These are phyloP conservation scores for Stagonosporopsis vannaccii DNA, from an alignment of 2,329 filamentous ascomycete species.

Conservation along the genomic window DNA sequence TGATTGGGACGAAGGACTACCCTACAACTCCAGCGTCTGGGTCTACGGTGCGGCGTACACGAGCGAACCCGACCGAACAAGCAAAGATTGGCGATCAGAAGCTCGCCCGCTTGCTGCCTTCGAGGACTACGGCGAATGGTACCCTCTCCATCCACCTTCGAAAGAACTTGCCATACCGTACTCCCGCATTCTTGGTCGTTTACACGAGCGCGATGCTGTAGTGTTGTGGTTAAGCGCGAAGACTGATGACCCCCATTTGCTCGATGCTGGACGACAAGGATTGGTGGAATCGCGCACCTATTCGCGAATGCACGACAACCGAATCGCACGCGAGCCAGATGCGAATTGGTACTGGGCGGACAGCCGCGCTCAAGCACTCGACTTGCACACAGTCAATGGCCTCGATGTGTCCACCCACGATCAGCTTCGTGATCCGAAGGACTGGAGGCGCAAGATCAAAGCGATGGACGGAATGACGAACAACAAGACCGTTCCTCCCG, in stretches of 20 bases:
- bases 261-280: conserved; percentile 57
- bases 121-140: conserved; percentile 60
- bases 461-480: conserved; percentile 49
- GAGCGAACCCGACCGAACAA: conserved; percentile 41
- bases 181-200: conserved; percentile 61
- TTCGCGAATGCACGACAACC: conserved; percentile 55
- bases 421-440: conserved; percentile 53
- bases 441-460: conserved; percentile 57
- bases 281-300: conserved; percentile 58
- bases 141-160: conserved; percentile 54
- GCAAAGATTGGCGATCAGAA: conserved; percentile 34
- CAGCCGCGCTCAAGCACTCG: conserved; percentile 62
- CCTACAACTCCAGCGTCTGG: conserved; percentile 57
- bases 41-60: conserved; percentile 61
- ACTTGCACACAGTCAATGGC: conserved; percentile 63
- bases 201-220: conserved; percentile 61
- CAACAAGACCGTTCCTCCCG: neutral
- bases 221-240: conserved; percentile 52
- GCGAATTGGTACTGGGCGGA: conserved; percentile 66
- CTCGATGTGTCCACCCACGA: conserved; percentile 58
- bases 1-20: conserved; percentile 54
- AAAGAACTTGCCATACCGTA: conserved; percentile 58
- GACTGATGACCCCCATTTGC: conserved; percentile 9
- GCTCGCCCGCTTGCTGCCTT: conserved; percentile 27
- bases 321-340: conserved; percentile 50